Evolutionary conservation across 495 filamentous ascomycete species (phyloP).

Genomic region (Penicillium paxilli): DNA sequence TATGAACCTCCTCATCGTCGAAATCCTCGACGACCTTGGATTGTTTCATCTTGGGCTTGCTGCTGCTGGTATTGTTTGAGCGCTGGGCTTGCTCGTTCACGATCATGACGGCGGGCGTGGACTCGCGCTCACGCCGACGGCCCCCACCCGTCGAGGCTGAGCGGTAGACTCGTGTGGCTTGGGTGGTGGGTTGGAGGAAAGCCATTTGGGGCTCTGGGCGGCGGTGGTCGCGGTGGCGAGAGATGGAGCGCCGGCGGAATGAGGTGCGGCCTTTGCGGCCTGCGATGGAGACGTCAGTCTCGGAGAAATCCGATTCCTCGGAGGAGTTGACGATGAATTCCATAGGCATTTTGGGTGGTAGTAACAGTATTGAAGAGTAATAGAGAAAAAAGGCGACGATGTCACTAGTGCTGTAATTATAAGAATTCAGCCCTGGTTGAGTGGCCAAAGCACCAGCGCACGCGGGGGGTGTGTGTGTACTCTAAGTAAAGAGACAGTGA

Average conservation of each 20-base stretch:
- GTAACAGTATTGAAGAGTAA: not conserved
- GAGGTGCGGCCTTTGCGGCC: slow-evolving; percentile 20
- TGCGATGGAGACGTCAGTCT: slow-evolving; percentile 40
- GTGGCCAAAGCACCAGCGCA: not conserved
- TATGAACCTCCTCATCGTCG: slow-evolving; percentile 29
- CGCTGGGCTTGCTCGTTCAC: slow-evolving; percentile 25
- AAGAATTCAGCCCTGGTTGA: too few species aligned
- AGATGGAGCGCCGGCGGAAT: slow-evolving; percentile 36
- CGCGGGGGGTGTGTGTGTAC: not conserved
- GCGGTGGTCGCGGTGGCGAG: slow-evolving; percentile 35
- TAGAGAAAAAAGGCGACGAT: too few species aligned
- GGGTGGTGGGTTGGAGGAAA: not conserved
- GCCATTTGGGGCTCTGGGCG: slow-evolving; percentile 15
- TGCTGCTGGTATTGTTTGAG: slow-evolving; percentile 12
- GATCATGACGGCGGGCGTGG: slow-evolving; percentile 22
- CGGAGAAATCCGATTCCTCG: slow-evolving; percentile 42
- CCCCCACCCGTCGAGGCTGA: slow-evolving; percentile 43
- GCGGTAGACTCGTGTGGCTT: slow-evolving; percentile 24
- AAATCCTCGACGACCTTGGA: slow-evolving; percentile 22
- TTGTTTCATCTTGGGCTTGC: slow-evolving; percentile 22
- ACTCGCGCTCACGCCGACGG: slow-evolving; percentile 27
- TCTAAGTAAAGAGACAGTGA: not conserved
- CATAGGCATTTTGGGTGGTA: slow-evolving; percentile 20
- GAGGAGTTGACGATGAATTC: slow-evolving; percentile 26
- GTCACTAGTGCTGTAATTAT: too few species aligned